A percentile compares a stretch with the other conserved stretches of the same genome.
phyloP scores from a whole-genome alignment of 2,329 filamentous ascomycete species.

The Ophiostoma pallidulum region DNA sequence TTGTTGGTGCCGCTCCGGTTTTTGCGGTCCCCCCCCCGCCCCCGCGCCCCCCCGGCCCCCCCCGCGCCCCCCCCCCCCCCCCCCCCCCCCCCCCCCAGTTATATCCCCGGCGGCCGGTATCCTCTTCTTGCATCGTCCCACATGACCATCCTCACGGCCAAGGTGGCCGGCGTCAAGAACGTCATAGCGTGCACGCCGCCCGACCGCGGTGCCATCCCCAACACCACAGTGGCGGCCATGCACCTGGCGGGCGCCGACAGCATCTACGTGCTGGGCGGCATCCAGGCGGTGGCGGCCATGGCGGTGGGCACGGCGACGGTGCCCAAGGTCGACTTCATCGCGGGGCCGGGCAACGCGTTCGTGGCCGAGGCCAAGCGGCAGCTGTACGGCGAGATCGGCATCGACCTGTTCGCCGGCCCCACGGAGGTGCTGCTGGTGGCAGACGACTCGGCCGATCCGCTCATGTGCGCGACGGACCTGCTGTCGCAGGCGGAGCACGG shows the following conservation, averaged over 20 bases:
- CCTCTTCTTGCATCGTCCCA: slow-evolving; percentile 43
- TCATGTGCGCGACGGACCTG: slow-evolving; percentile 35
- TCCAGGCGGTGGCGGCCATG: slow-evolving; percentile 52
- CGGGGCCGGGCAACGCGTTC: slow-evolving; percentile 45
- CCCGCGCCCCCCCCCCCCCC: no score
- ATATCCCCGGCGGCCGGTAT: slow-evolving; percentile 42
- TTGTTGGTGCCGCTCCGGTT: no score
- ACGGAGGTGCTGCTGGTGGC: slow-evolving; percentile 43
- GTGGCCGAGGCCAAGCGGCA: slow-evolving; percentile 46
- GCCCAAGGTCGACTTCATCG: slow-evolving; percentile 46
- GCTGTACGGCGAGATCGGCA: slow-evolving; percentile 43
- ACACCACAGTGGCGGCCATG: slow-evolving; percentile 41
- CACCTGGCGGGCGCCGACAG: slow-evolving; percentile 40
- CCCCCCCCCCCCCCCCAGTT: no score
- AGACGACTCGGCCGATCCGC: slow-evolving; percentile 36
- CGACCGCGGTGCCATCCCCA: slow-evolving; percentile 36
- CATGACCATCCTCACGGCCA: slow-evolving; percentile 47
- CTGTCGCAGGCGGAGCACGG: slow-evolving; percentile 42
- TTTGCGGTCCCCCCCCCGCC: no score
- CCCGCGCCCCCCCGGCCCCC: no score
- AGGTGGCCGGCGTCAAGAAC: slow-evolving; percentile 41
- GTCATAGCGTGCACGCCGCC: slow-evolving; percentile 44
- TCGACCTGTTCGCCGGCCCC: slow-evolving; percentile 44
- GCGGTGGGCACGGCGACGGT: slow-evolving; percentile 46
- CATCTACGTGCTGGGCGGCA: slow-evolving; percentile 41